Evolutionary conservation across 2,329 filamentous ascomycete species (phyloP).

Genomic region (Pyrenochaeta sp.): DNA sequence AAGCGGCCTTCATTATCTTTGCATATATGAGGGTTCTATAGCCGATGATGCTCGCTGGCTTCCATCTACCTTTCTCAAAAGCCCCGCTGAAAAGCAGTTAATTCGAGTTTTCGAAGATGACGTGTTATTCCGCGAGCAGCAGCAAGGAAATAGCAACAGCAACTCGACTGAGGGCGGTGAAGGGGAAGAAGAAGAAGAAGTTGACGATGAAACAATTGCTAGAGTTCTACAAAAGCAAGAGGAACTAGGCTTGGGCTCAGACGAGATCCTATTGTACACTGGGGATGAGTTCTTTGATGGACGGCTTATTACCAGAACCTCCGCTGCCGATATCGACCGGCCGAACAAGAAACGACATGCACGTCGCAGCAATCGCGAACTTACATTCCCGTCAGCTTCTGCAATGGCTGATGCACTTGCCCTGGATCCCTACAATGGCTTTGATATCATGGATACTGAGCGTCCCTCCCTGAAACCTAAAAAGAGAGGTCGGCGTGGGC

Average conservation of each 20-base stretch:
- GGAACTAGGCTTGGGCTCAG: constrained; percentile 68
- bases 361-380: constrained; percentile 25
- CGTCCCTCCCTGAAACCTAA: constrained; percentile 72
- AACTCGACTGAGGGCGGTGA: constrained; percentile 27
- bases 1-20: constrained; percentile 60
- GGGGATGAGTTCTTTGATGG: constrained; percentile 54
- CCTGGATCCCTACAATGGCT: constrained; percentile 70
- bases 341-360: constrained; percentile 34
- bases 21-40: constrained; percentile 56
- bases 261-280: constrained; percentile 67
- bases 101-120: constrained; percentile 40
- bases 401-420: constrained; percentile 67
- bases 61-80: constrained; percentile 38
- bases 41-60: constrained; percentile 62
- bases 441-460: constrained; percentile 87
- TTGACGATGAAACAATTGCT: constrained; percentile 67
- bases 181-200: constrained; percentile 49
- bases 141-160: constrained; percentile 30
- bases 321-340: constrained; percentile 30
- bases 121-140: constrained; percentile 20
- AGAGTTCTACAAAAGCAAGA: constrained; percentile 68
- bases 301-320: constrained; percentile 26
- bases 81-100: constrained; percentile 30
- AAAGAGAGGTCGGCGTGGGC: constrained; percentile 68
- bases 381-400: constrained; percentile 61